Evolutionary conservation across 1,139 yeast species (phyloP), one percentile per base, ranked within the genome.

Genomic region (Debaryomycetaceae sp.): DNA sequence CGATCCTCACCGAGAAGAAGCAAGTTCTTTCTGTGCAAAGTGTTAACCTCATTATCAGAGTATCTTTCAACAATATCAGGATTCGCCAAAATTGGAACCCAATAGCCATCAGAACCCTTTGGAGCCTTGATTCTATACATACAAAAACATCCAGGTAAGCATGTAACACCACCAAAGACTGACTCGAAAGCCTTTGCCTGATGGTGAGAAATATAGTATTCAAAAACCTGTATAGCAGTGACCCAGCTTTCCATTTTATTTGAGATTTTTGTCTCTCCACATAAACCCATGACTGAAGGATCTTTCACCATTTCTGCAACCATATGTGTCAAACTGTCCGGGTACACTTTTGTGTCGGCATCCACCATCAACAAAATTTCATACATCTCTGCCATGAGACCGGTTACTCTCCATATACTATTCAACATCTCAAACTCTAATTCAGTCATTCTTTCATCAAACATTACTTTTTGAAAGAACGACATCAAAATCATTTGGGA

Each of bases 61-160:
- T 92, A 92, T 52, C 96, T 78, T 62, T 91, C 98, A 34, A 92
- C 97, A 57, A 92, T 87, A 67, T 92, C 98, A 0, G 98, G 96
- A 58, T 92, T 92, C 15, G 96, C 89, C 53, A 92, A 72, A 46
- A 92, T 87, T 9, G 98, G 98, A 30, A 92, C 96, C 97, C 98
- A 91, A 63, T 76, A 87, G 1, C 97, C 98, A 49, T 87, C 87
- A 17, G 75, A 60, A 5, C 95, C 95, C 64, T 89, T 92, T 32
- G 98, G 97, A 0, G 96, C 76, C 64, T 92, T 92, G 61, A 92
- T 87, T 52, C 98, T 78, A 59, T 92, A 92, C 87, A 91, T 88
- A 52, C 91, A 85, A 74, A 92, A 92, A 73, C 98, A 92, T 30
- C 98, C 98, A 0, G 98, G 98, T 46, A 92, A 76, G 77, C 98